These are phyloP conservation scores for Eimeria mitis DNA, from an alignment of 169 alveolate species.

Conservation along the genomic window DNA sequence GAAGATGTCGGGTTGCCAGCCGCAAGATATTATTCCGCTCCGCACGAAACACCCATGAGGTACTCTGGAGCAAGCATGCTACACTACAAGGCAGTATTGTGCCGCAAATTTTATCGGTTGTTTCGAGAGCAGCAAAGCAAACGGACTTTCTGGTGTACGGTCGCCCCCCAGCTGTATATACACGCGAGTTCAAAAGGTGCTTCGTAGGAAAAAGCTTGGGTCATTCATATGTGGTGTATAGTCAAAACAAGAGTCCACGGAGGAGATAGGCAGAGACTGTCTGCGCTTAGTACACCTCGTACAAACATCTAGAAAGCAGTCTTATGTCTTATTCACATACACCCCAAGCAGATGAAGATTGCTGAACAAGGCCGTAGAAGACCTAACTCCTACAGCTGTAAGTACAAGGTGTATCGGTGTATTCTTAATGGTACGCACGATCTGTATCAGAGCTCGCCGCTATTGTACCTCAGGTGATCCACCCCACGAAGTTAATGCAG, in stretches of 20 bases:
- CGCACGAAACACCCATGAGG: background rate
- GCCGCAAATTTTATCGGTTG: background rate
- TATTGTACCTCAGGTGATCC: background rate
- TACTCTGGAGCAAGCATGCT: background rate
- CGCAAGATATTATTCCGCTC: background rate
- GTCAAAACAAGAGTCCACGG: too few relatives aligned
- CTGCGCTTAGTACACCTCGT: background rate
- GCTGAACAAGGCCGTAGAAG: background rate
- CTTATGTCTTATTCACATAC: background rate
- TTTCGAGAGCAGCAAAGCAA: background rate
- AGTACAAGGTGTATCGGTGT: background rate
- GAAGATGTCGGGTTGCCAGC: background rate
- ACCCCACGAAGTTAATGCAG: background rate
- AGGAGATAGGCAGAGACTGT: background rate
- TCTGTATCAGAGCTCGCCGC: background rate
- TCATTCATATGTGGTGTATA: background rate
- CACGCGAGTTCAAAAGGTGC: background rate
- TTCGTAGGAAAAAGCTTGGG: background rate
- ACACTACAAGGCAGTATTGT: background rate
- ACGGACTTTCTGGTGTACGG: slow-evolving; percentile 22
- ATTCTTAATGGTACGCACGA: background rate
- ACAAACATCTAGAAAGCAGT: background rate
- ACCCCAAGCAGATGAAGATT: background rate
- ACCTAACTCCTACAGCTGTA: background rate
- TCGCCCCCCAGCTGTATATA: background rate